Base-by-base conservation (phyloP, 2,329 filamentous ascomycete genomes). In the Epichloe festucae region DNA sequence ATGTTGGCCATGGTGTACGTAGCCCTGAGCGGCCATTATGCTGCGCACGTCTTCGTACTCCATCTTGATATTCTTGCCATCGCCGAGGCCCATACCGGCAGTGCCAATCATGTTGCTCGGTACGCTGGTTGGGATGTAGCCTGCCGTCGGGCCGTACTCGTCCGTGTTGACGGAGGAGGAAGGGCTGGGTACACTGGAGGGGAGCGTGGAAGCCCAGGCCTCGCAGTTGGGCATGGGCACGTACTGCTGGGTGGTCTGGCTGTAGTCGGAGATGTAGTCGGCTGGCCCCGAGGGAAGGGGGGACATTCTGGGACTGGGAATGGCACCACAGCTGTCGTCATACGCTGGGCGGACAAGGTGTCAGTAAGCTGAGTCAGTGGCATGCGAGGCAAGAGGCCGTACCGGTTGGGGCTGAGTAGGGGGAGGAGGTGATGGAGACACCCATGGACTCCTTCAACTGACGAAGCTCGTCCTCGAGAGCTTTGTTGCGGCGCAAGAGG, bases 401-500 rank as follows among this genome's bases (percentile, higher is more conserved):
- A 71, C 71, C 67, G 62, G 69, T 63, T 49, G 64, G 54, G 43
- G 52, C 59, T 50, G 69, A 68, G 59, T 72, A 74, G 39, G 68
- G 68, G 63, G 19, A 66, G 67, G 70, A 66, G 44, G 64, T 67
- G 51, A 66, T 63, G 40, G 69, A 66, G 45, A 74, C 63, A 47
- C 71, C 70, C 61, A 76, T 65, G 55, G 63, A 69, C 57, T 76
- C 70, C 57, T 68, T 68, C 53, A 77, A 61, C 19, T 66, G 65
- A 54, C 63, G 64, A 38, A 80, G 62, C 64, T 81, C 75, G 31
- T 75, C 69, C 61, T 81, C 76, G 47, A 81, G 71, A 36, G 68
- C 69, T 59, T 72, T 72, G 63, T 79, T 80, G 55, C 71, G 71
- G 56, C 70, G 70, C 45, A 76, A 63, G 44, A 79, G 65, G 43